Conservation (phyloP, 192 early-diverging fungal species). For the Coemansia sp. region DNA sequence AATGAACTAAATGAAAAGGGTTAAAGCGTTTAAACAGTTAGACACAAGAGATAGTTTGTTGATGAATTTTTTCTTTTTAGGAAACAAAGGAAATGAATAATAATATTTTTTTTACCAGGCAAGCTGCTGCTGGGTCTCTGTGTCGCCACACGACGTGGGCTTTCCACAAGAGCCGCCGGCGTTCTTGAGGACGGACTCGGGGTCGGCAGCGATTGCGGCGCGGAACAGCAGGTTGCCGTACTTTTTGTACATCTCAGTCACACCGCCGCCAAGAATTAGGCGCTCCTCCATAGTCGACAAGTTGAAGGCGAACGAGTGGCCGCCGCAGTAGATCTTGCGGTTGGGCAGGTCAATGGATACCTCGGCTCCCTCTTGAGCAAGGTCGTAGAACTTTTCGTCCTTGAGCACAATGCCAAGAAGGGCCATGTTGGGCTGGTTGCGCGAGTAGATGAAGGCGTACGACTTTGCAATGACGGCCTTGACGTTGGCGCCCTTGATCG, state of each 20-base stretch:
- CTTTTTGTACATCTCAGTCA: conserved; percentile 79
- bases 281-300: conserved; percentile 74
- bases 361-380: conserved; percentile 72
- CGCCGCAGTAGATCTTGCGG: conserved; percentile 62
- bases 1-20: background rate
- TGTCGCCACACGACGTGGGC: conserved; percentile 41
- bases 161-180: conserved; percentile 49
- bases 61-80: background rate
- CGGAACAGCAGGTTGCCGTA: conserved; percentile 74
- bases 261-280: conserved; percentile 70
- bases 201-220: conserved; percentile 64
- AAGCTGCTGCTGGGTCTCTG: conserved; percentile 44
- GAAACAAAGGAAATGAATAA: background rate
- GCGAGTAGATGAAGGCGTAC: conserved; percentile 77
- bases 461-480: conserved; percentile 82
- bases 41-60: background rate
- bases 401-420: conserved; percentile 71
- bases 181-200: conserved; percentile 52
- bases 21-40: too few relatives aligned
- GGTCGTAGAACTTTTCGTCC: conserved; percentile 73
- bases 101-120: conserved; percentile 32
- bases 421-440: conserved; percentile 85
- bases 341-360: conserved; percentile 67
- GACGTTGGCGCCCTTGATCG: conserved; percentile 65
- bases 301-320: conserved; percentile 60